phyloP scores from a whole-genome alignment of 768 basidiomycete genomes.

The Boletus edulis region DNA sequence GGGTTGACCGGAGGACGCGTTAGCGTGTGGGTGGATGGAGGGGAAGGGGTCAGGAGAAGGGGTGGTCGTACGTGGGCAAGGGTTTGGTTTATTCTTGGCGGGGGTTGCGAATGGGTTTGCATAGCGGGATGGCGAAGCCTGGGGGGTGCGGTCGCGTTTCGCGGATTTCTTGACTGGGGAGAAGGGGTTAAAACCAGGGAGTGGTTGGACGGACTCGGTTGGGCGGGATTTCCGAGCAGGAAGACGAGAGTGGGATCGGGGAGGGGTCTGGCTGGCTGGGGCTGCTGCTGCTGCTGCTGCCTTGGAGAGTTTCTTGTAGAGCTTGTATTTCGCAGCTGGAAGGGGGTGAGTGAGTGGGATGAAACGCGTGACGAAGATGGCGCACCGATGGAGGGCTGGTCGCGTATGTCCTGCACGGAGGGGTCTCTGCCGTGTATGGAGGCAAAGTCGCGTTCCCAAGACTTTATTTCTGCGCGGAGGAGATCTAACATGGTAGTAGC shows the following conservation, averaged over 20 bases:
- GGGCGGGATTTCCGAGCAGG: constrained; percentile 49
- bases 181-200: constrained; percentile 70
- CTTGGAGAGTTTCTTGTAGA: constrained; percentile 76
- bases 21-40: constrained; percentile 16
- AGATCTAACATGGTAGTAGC: constrained; percentile 9
- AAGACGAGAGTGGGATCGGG: constrained; percentile 27
- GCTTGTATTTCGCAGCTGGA: constrained; percentile 75
- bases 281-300: constrained; percentile 10
- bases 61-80: constrained; percentile 20
- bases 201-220: constrained; percentile 49
- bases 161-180: constrained; percentile 63
- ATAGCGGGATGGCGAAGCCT: constrained; percentile 4
- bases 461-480: constrained; percentile 69
- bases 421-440: constrained; percentile 54
- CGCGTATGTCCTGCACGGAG: constrained; percentile 68
- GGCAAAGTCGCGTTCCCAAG: constrained; percentile 73
- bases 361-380: neutral
- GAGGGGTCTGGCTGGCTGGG: constrained; percentile 30
- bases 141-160: constrained; percentile 10
- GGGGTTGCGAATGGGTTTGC: constrained; percentile 50
- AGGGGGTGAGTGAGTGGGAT: neutral
- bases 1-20: constrained; percentile 12
- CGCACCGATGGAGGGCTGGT: constrained; percentile 61
- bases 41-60: constrained; percentile 44
- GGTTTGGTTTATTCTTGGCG: constrained; percentile 32